Conservation (phyloP, 169 alveolate genomes). For the Eimeria necatrix region DNA sequence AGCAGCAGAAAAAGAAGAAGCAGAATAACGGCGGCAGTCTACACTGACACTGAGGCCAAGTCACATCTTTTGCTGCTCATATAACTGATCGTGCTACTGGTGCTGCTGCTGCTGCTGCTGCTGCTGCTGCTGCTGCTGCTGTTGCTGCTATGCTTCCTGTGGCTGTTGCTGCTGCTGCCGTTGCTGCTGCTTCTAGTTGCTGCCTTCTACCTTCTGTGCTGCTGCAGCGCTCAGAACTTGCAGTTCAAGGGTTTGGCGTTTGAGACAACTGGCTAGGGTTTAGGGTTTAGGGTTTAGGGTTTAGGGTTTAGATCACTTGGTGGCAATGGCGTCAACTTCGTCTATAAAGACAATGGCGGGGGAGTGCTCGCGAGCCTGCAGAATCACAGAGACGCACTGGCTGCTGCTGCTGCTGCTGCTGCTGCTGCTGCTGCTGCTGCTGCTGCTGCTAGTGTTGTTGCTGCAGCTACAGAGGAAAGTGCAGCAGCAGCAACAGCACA, state of each 20-base stretch:
- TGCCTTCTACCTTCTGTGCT: neutral
- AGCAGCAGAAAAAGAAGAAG: too few species aligned
- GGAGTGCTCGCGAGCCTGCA: slow-evolving; percentile 96
- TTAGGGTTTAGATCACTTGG: slow-evolving; percentile 87
- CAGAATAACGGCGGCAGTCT: too few species aligned
- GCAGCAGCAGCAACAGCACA: neutral
- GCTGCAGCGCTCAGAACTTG: neutral
- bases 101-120: too few species aligned
- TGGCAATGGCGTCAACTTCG: slow-evolving; percentile 99
- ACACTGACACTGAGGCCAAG: too few species aligned
- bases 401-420: neutral
- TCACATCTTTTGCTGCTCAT: too few species aligned
- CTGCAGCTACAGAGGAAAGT: neutral
- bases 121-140: too few species aligned
- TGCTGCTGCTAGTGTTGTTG: neutral
- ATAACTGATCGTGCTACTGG: too few species aligned
- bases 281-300: neutral
- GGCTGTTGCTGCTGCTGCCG: neutral
- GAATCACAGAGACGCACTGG: slow-evolving; percentile 22
- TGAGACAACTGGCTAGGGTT: too few species aligned
- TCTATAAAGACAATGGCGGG: slow-evolving; percentile 99
- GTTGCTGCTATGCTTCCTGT: too few species aligned
- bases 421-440: neutral
- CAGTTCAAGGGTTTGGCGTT: too few species aligned
- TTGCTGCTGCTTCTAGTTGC: neutral